These are phyloP conservation scores for Clitopilus passeckerianus DNA, from an alignment of 768 basidiomycete genomes.

Conservation along the genomic window DNA sequence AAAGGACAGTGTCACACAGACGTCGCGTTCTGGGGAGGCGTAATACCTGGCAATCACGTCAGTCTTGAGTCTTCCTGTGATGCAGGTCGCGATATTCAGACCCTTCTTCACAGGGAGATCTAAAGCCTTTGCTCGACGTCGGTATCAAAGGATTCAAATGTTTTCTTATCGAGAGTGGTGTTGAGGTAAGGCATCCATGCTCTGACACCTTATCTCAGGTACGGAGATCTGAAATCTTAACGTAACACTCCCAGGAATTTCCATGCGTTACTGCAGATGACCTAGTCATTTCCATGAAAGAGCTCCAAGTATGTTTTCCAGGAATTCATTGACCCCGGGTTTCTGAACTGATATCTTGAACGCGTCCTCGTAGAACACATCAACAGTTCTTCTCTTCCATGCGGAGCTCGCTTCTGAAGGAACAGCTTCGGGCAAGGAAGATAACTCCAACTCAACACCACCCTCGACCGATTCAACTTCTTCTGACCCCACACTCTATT, in stretches of 20 bases:
- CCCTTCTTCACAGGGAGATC: constrained; percentile 44
- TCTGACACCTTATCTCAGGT: not conserved
- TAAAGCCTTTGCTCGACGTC: constrained; percentile 67
- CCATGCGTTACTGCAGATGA: constrained; percentile 77
- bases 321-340: not conserved
- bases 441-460: not conserved
- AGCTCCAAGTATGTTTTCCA: constrained; percentile 55
- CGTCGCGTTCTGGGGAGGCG: constrained; percentile 93
- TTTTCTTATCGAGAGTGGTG: constrained; percentile 93
- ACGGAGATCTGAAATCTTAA: not conserved
- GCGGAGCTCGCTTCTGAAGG: constrained; percentile 66
- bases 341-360: not conserved
- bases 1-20: constrained; percentile 71
- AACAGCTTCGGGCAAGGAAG: constrained; percentile 3
- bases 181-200: constrained; percentile 55
- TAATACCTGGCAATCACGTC: constrained; percentile 86
- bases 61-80: constrained; percentile 1
- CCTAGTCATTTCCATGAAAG: constrained; percentile 62
- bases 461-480: not conserved
- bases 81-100: not conserved
- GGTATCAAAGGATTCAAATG: constrained; percentile 98
- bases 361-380: constrained; percentile 41
- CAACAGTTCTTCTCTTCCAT: constrained; percentile 83
- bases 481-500: constrained; percentile 53
- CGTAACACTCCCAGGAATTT: constrained; percentile 67